These are phyloP conservation scores for Suillus bovinus DNA, from an alignment of 768 basidiomycete genomes.

Conservation along the genomic window DNA sequence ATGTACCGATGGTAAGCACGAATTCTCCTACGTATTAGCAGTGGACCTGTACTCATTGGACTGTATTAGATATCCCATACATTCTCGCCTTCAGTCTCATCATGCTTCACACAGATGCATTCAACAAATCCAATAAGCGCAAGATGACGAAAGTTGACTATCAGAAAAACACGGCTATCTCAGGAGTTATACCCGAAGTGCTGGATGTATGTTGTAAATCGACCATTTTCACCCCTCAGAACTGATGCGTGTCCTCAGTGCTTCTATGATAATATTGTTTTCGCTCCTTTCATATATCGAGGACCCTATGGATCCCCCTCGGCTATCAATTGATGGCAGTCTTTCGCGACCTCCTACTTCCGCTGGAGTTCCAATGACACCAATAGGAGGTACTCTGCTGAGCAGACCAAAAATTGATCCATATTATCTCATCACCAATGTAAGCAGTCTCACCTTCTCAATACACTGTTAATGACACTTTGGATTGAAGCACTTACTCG, in stretches of 20 bases:
- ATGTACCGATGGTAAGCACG: constrained; percentile 63
- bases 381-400: constrained; percentile 40
- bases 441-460: constrained; percentile 33
- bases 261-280: constrained; percentile 95
- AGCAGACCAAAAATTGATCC: constrained; percentile 81
- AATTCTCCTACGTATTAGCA: background rate
- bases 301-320: constrained; percentile 69
- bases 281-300: constrained; percentile 97
- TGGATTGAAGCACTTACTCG: constrained; percentile 56
- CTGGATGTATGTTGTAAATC: constrained; percentile 65
- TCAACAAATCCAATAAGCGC: constrained; percentile 95
- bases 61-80: constrained; percentile 84
- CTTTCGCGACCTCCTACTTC: constrained; percentile 42
- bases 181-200: constrained; percentile 79
- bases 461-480: constrained; percentile 11
- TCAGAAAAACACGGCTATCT: constrained; percentile 86
- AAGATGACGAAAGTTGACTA: constrained; percentile 98
- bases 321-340: constrained; percentile 45
- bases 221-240: background rate
- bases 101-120: constrained; percentile 98
- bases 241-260: constrained; percentile 49
- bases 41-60: background rate
- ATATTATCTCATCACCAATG: constrained; percentile 86
- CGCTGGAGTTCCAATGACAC: constrained; percentile 29
- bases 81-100: constrained; percentile 96